These are phyloP conservation scores for Artemisia annua DNA, from an alignment of 129 eudicot species.

Conservation along the genomic window DNA sequence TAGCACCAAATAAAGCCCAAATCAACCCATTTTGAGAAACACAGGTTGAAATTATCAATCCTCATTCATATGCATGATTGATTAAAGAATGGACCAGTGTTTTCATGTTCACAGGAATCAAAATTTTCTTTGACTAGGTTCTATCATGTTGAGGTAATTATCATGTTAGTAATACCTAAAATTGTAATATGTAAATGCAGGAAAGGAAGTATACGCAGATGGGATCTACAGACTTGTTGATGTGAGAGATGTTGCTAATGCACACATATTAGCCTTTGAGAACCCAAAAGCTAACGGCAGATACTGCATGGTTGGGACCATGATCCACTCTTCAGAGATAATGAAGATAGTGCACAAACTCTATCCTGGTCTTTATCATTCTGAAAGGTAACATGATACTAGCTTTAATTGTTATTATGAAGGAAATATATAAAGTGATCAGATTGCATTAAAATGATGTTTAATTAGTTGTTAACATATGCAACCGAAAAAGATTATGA, in stretches of 20 bases:
- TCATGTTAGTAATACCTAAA: background rate
- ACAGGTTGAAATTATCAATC: too few relatives aligned
- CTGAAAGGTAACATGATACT: slow-evolving; percentile 30
- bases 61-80: too few relatives aligned
- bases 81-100: too few relatives aligned
- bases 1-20: too few relatives aligned
- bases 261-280: slow-evolving; percentile 55
- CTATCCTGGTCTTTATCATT: slow-evolving; percentile 40
- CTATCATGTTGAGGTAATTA: background rate
- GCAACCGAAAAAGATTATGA: background rate
- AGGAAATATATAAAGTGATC: background rate
- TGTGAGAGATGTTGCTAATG: slow-evolving; percentile 56
- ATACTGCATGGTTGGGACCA: slow-evolving; percentile 39
- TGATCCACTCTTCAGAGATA: slow-evolving; percentile 25
- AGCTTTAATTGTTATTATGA: background rate
- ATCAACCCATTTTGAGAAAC: too few relatives aligned
- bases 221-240: slow-evolving; percentile 40
- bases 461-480: background rate
- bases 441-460: too few relatives aligned
- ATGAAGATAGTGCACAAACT: slow-evolving; percentile 33
- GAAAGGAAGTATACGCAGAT: slow-evolving; percentile 24
- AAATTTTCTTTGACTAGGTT: too few relatives aligned
- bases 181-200: slow-evolving; percentile 22
- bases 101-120: too few relatives aligned
- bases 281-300: slow-evolving; percentile 47